Conservation (phyloP, 352 stramenopile genomes). For the Blastocystis sp. region DNA sequence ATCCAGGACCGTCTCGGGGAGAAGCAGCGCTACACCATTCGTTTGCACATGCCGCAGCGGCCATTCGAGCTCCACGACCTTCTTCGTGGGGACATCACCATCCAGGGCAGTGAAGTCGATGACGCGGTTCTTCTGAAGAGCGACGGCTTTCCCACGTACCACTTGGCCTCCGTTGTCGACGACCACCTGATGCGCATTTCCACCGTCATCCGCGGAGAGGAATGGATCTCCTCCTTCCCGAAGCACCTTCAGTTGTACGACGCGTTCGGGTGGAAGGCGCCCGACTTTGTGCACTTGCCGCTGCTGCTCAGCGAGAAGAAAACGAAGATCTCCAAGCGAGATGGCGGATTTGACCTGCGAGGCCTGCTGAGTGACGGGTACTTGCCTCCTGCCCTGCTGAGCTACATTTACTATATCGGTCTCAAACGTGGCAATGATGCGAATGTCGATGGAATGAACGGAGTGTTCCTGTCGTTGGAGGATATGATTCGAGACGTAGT, state of each 20-base stretch:
- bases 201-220: slow-evolving; percentile 85
- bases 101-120: slow-evolving; percentile 83
- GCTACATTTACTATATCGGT: slow-evolving; percentile 66
- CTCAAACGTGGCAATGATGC: slow-evolving; percentile 44
- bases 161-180: slow-evolving; percentile 86
- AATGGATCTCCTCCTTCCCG: slow-evolving; percentile 85
- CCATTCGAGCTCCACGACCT: slow-evolving; percentile 83
- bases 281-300: slow-evolving; percentile 82
- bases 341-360: slow-evolving; percentile 83
- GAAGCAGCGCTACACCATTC: slow-evolving; percentile 80
- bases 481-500: slow-evolving; percentile 17
- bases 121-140: slow-evolving; percentile 85
- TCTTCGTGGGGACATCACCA: slow-evolving; percentile 82
- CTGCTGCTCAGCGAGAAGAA: slow-evolving; percentile 84
- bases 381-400: slow-evolving; percentile 22
- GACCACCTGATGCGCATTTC: slow-evolving; percentile 85
- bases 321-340: slow-evolving; percentile 85
- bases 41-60: slow-evolving; percentile 76
- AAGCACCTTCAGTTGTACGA: slow-evolving; percentile 87
- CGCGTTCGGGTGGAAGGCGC: slow-evolving; percentile 76
- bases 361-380: slow-evolving; percentile 72
- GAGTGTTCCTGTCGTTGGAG: slow-evolving; percentile 19
- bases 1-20: slow-evolving; percentile 76
- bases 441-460: background rate
- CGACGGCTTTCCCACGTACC: slow-evolving; percentile 87